Evolutionary conservation across 768 basidiomycete genomes (phyloP).

Genomic region (Rhodotorula toruloides): DNA sequence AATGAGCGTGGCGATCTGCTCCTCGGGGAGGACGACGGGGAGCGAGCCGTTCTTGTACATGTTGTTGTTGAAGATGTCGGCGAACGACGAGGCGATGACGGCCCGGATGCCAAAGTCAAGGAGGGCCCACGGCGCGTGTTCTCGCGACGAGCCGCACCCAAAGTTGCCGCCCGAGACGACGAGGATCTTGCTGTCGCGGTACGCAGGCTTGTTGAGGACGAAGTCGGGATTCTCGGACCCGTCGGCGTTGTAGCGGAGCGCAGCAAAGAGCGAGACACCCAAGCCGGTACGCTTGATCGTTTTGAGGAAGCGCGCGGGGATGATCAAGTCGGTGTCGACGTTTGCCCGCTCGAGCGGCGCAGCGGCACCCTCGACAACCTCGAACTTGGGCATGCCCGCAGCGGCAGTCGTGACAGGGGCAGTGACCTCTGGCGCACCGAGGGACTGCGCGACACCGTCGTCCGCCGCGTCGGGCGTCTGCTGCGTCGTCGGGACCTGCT

Average conservation of each 20-base stretch:
- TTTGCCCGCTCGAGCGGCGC: conserved; percentile 44
- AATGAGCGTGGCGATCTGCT: conserved; percentile 65
- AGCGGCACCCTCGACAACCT: conserved; percentile 39
- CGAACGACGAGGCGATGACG: conserved; percentile 80
- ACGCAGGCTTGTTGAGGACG: conserved; percentile 73
- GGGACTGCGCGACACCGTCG: conserved; percentile 38
- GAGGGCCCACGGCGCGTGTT: conserved; percentile 68
- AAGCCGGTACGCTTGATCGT: conserved; percentile 85
- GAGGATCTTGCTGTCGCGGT: conserved; percentile 67
- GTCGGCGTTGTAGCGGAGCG: conserved; percentile 69
- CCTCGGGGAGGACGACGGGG: conserved; percentile 65
- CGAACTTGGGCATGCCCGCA: conserved; percentile 42
- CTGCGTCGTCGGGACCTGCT: conserved; percentile 29
- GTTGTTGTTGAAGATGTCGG: conserved; percentile 65
- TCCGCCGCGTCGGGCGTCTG: conserved; percentile 29
- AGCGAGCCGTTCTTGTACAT: conserved; percentile 93
- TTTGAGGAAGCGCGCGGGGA: conserved; percentile 80
- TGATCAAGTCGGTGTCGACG: conserved; percentile 90
- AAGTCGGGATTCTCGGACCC: conserved; percentile 73
- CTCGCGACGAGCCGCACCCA: conserved; percentile 68
- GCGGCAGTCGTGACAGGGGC: conserved; percentile 40
- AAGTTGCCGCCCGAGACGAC: conserved; percentile 84
- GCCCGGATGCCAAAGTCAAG: conserved; percentile 81
- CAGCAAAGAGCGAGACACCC: conserved; percentile 72
- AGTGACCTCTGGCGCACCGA: conserved; percentile 39